Base-by-base conservation (phyloP, 306 rosid genomes). In the Macrotyloma uniflorum region DNA sequence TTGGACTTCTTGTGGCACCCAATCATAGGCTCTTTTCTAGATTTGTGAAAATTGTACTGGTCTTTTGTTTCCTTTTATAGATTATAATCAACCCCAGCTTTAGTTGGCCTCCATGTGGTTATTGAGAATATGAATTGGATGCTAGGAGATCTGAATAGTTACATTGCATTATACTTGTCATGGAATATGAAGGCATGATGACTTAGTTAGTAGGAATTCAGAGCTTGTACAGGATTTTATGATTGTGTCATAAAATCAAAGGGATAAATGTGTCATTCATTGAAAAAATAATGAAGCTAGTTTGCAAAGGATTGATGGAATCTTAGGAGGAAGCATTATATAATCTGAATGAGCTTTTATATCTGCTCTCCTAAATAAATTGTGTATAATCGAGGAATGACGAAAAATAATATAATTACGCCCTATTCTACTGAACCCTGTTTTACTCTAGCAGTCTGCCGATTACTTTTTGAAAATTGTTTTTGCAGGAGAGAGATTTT, bases 401-500 rank as follows among this genome's bases (percentile, higher is more conserved):
- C 30, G 50, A 30, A 74, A 55, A 55, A 8, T 36, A 42, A 24
- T 33, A 53, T 28, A 71, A 42, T 32, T 80, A 46, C 55, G 38
- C 32, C 24, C 18, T 57, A 45, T 38, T 74, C 28, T 35, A 24
- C 50, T 26, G 67, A 46, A 24, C 51, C 76, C 28, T n/a, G n/a
- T 22, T 59, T 10, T 72, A 20, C 38, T 62, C 46, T 45, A 33
- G 47, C 64, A 35, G 20, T 67, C 61, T 73, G 74, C 66, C 79
- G 63, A 82, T 85, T 67, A 20, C 74, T 24, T 53, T 67, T 53
- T 54, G 71, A 18, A 45, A 19, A 59, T 58, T 76, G 32, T 53
- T 65, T 69, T 24, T 55, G 38, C 68, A 96, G 99, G 97, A 86
- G 64, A 62, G 58, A 6, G 94, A 86, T 80, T 80, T 80, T 43